Base-by-base conservation (phyloP, 352 stramenopile species). In the Elongisporangium prolatum region DNA sequence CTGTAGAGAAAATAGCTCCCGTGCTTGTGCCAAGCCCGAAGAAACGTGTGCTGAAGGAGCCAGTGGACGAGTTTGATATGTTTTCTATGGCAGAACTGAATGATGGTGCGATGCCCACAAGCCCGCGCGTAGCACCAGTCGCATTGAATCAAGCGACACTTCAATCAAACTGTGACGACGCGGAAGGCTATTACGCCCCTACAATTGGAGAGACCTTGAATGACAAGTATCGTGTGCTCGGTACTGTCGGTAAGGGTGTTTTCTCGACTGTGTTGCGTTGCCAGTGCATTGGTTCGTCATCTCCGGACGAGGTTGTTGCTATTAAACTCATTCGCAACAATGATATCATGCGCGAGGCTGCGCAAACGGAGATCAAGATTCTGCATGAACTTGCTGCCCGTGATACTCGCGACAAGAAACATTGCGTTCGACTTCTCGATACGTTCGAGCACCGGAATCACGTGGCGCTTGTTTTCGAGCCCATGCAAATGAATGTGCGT, bases 221-320 rank as follows among this genome's bases (percentile, higher is more conserved):
- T 52, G 77, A 75, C 6, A 80, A 87, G 48, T 99, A 98, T 64
- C 88, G 86, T 6, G 96, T 99, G 20, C 70, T 98, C n/a, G 93
- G 95, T 8, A 80, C 89, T 6, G 90, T 93, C 13, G 97, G 97
- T 0, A 98, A 99, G 63, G 97, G 97, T 16, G 97, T 99, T 1
- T 99, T 99, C 68, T 98, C 93, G 5, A 98, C 93, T 4, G 97
- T 99, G 14, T 71, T 99, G n/a, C 93, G 97, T 56, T 99, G 96
- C 65, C 77, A 94, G 25, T 77, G 74, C 20, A 60, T 77, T 47
- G 47, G 56, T 28, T 52, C 57, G 17, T 48, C 13, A 1, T 40
- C 5, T 40, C 1, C 9, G 9, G 53, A 71, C 38, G 52, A 80
- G 5, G 50, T 77, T 2, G 86, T 97, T 4, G 87, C 87, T 6